These are phyloP conservation scores for Pseudocercospora fuligena DNA, from an alignment of 2,329 filamentous ascomycete genomes.

Conservation along the genomic window DNA sequence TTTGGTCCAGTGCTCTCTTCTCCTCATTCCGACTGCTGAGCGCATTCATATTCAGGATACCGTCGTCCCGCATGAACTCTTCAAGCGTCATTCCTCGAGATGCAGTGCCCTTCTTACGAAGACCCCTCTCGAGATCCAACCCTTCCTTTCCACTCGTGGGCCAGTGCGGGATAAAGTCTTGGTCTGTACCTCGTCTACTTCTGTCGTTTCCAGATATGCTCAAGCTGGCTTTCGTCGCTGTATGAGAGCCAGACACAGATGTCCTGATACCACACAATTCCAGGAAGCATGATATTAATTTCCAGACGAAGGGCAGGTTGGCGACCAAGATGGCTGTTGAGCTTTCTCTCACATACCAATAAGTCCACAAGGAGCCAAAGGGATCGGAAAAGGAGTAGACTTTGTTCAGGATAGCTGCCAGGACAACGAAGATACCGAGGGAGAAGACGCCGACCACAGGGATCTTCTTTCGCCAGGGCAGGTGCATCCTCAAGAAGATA, in stretches of 20 bases:
- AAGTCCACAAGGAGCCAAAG: slow-evolving; percentile 61
- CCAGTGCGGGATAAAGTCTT: slow-evolving; percentile 7
- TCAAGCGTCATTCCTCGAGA: background rate
- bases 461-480: slow-evolving; percentile 55
- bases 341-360: slow-evolving; percentile 65
- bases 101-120: background rate
- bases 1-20: slow-evolving; percentile 1
- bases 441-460: slow-evolving; percentile 61
- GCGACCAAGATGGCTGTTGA: slow-evolving; percentile 65
- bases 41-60: slow-evolving; percentile 9
- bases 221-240: background rate
- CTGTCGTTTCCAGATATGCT: background rate
- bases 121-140: background rate
- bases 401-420: slow-evolving; percentile 65
- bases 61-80: slow-evolving; percentile 11
- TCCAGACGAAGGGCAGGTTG: slow-evolving; percentile 66
- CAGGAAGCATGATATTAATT: slow-evolving; percentile 47
- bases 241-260: background rate
- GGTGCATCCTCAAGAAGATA: slow-evolving; percentile 49
- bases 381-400: slow-evolving; percentile 64
- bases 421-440: slow-evolving; percentile 61
- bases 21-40: slow-evolving; percentile 5
- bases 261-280: slow-evolving; percentile 40
- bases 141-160: background rate
- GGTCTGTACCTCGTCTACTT: background rate